phyloP scores from a whole-genome alignment of 208 protist species.

The Acanthamoeba lenticulata region DNA sequence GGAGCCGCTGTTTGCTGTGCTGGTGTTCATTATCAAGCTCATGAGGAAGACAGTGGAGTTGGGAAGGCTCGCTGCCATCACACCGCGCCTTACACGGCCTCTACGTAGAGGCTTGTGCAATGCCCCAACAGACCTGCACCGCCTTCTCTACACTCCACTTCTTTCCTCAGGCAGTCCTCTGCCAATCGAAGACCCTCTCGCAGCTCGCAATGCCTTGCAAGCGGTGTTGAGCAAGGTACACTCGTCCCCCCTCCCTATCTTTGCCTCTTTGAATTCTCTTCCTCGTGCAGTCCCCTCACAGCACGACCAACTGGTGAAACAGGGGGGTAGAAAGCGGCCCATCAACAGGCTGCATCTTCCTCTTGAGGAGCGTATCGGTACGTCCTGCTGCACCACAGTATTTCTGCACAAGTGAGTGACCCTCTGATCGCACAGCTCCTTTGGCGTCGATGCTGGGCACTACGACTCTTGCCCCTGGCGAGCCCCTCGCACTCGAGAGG shows the following conservation, averaged over 20 bases:
- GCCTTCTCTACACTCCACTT: conserved; percentile 16
- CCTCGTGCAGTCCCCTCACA: not conserved
- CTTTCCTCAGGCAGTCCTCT: not conserved
- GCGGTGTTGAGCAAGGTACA: not conserved
- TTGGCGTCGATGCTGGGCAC: conserved; percentile 25
- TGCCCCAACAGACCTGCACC: not conserved
- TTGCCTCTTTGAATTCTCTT: not conserved
- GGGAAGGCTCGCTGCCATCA: not conserved
- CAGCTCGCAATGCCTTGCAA: conserved; percentile 5
- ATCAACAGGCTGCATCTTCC: conserved; percentile 59
- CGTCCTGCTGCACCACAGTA: too few relatives aligned
- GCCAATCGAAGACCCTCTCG: not conserved
- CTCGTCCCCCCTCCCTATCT: not conserved
- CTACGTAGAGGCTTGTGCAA: too few relatives aligned
- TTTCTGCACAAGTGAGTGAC: not conserved
- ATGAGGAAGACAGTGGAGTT: too few relatives aligned
- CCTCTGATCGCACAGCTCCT: not conserved
- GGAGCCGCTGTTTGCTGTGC: too few relatives aligned
- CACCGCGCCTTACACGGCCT: not conserved
- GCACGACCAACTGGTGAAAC: not conserved
- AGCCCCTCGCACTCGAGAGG: not conserved
- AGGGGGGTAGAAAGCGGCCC: not conserved
- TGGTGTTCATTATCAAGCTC: too few relatives aligned
- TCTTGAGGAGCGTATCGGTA: not conserved
- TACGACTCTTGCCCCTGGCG: not conserved